Percentiles rank a stretch among this genome's conserved stretches.
phyloP scores from a whole-genome alignment of 345 rosid species.

The Lepidium sativum region DNA sequence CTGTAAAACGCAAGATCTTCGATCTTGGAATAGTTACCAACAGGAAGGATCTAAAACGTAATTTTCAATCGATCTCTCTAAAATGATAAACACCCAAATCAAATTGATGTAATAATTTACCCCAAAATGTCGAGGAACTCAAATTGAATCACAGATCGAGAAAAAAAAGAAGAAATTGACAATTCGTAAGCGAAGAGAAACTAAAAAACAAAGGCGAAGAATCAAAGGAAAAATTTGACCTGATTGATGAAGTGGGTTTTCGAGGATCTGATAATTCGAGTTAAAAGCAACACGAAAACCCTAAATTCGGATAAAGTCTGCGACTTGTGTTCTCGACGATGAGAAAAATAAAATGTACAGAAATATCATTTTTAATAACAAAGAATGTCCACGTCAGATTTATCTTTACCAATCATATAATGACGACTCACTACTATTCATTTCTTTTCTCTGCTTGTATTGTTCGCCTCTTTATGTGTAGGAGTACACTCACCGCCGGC shows the following conservation, averaged over 20 bases:
- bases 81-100: not conserved
- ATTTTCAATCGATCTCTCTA: not conserved
- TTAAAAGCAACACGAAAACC: conserved; percentile 10
- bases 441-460: not conserved
- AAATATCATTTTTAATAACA: not conserved
- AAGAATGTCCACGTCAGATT: not conserved
- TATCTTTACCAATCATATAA: not conserved
- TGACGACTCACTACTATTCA: not conserved
- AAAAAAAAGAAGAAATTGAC: not conserved
- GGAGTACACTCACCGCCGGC: too few relatives aligned
- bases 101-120: not conserved
- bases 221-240: not conserved
- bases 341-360: not conserved
- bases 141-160: not conserved
- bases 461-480: too few relatives aligned
- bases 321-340: not conserved
- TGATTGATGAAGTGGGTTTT: conserved; percentile 11
- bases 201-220: not conserved
- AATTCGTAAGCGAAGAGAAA: not conserved
- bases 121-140: not conserved
- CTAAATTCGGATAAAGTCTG: conserved; percentile 25
- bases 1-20: not conserved
- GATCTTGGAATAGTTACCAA: not conserved
- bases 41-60: not conserved
- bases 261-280: not conserved